phyloP scores from a whole-genome alignment of 129 eudicot genomes.

The Calendula officinalis region DNA sequence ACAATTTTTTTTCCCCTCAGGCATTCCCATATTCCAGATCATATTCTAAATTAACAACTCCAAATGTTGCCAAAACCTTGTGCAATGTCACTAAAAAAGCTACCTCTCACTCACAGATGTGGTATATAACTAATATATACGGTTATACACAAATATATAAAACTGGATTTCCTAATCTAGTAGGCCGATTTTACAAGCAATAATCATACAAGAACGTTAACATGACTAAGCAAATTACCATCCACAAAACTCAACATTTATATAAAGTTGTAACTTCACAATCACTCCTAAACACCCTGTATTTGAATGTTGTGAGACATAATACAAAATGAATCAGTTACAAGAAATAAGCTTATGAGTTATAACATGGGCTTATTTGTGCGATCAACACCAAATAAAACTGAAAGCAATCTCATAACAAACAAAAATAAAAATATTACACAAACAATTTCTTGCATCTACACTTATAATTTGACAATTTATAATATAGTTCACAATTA shows the following conservation, averaged over 20 bases:
- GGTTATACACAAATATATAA: neutral
- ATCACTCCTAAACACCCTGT: conserved; percentile 5
- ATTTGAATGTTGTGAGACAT: neutral
- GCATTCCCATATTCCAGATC: too few relatives aligned
- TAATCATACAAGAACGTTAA: neutral
- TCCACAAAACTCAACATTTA: neutral
- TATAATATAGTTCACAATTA: conserved; percentile 28
- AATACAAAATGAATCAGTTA: neutral
- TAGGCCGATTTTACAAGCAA: too few relatives aligned
- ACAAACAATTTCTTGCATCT: conserved; percentile 28
- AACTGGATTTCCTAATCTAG: too few relatives aligned
- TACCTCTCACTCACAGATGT: neutral
- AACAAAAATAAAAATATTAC: conserved; percentile 22
- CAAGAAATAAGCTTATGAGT: neutral
- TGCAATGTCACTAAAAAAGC: conserved; percentile 6
- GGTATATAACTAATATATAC: neutral
- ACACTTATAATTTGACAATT: conserved; percentile 25
- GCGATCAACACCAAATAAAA: conserved; percentile 6
- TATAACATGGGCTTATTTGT: neutral
- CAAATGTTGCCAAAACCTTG: neutral
- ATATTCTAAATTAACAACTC: too few relatives aligned
- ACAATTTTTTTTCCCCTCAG: too few relatives aligned
- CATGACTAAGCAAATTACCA: conserved; percentile 6
- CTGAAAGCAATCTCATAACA: conserved; percentile 21
- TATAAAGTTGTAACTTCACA: neutral